These are phyloP conservation scores for Zymoseptoria tritici DNA, from an alignment of 2,329 filamentous ascomycete genomes.

Conservation along the genomic window DNA sequence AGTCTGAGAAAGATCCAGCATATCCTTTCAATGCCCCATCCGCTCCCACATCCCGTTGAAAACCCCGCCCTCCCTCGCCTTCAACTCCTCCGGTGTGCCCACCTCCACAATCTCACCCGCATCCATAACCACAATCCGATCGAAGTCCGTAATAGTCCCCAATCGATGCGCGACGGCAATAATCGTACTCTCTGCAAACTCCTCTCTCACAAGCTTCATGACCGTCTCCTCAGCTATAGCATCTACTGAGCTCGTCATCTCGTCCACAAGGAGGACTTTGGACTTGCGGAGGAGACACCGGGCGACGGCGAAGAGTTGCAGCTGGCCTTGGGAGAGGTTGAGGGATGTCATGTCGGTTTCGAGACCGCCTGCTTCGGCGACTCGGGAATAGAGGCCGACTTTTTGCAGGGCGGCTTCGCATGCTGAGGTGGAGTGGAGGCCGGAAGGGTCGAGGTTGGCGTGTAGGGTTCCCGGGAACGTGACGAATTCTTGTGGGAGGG, in stretches of 20 bases:
- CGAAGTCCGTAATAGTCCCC: slow-evolving; percentile 49
- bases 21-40: too few species aligned
- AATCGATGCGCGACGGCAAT: slow-evolving; percentile 51
- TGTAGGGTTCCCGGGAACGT: slow-evolving; percentile 43
- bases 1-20: too few species aligned
- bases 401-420: slow-evolving; percentile 40
- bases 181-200: slow-evolving; percentile 52
- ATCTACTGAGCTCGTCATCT: slow-evolving; percentile 44
- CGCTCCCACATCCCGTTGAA: too few species aligned
- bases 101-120: slow-evolving; percentile 41
- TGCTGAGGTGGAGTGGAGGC: slow-evolving; percentile 31
- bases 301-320: slow-evolving; percentile 45
- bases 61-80: too few species aligned
- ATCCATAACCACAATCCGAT: slow-evolving; percentile 47
- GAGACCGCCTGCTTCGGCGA: slow-evolving; percentile 30
- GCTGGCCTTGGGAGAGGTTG: slow-evolving; percentile 40
- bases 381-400: slow-evolving; percentile 33
- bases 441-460: slow-evolving; percentile 42
- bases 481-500: slow-evolving; percentile 8
- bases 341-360: slow-evolving; percentile 30
- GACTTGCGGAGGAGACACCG: slow-evolving; percentile 38
- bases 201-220: slow-evolving; percentile 41
- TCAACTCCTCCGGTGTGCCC: slow-evolving; percentile 18
- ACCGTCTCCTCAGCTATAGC: slow-evolving; percentile 50
- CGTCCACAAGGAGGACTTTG: slow-evolving; percentile 35